A percentile compares a stretch with the other conserved stretches of the same genome.
Evolutionary conservation across 306 rosid species (phyloP).

Genomic region (Albizia julibrissin): DNA sequence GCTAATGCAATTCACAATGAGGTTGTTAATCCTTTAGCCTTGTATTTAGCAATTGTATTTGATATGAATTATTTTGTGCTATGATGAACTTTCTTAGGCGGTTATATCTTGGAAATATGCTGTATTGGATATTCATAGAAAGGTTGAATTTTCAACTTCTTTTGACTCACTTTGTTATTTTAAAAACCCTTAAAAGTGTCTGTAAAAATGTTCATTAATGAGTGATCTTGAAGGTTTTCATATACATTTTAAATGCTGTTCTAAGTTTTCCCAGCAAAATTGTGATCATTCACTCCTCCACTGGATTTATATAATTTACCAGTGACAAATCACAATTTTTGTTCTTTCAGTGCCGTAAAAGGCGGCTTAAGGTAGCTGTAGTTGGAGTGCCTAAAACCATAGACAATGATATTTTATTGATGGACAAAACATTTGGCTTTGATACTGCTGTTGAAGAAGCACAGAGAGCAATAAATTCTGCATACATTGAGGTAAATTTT

Average conservation of each 20-base stretch:
- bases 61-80: conserved; percentile 16
- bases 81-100: conserved; percentile 3
- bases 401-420: conserved; percentile 92
- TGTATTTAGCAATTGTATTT: conserved; percentile 12
- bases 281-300: background rate
- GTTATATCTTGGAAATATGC: conserved; percentile 10
- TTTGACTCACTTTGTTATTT: background rate
- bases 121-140: conserved; percentile 17
- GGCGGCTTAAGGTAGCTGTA: conserved; percentile 73
- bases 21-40: conserved; percentile 51
- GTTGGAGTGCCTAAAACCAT: conserved; percentile 98
- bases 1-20: conserved; percentile 92
- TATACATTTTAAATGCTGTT: conserved; percentile 10
- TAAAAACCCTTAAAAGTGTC: background rate
- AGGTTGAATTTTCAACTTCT: background rate
- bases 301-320: background rate
- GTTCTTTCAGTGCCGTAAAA: conserved; percentile 67
- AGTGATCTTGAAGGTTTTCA: conserved; percentile 11
- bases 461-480: conserved; percentile 96
- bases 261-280: background rate
- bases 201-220: background rate
- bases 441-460: conserved; percentile 99
- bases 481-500: conserved; percentile 81
- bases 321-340: conserved; percentile 17
- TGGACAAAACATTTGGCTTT: conserved; percentile 98